A percentile compares a stretch with the other conserved stretches of the same genome.
Evolutionary conservation across 2,329 filamentous ascomycete species (phyloP).

Genomic region (Metarhizium album): DNA sequence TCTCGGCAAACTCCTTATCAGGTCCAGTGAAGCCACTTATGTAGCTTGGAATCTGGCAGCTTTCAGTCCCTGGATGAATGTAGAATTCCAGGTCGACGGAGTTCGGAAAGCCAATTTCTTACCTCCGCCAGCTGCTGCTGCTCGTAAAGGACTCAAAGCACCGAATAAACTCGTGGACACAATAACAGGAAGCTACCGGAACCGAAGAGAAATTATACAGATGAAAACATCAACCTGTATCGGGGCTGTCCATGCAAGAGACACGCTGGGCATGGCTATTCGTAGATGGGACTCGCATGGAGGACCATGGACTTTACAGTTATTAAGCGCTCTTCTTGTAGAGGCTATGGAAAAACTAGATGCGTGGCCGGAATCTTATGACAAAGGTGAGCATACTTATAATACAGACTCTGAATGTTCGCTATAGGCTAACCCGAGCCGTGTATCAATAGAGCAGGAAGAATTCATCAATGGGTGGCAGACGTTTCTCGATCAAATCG

Average conservation of each 20-base stretch:
- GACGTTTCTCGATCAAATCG: slow-evolving; percentile 43
- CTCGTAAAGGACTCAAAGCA: slow-evolving; percentile 67
- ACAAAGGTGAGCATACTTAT: slow-evolving; percentile 25
- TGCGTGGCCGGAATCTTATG: slow-evolving; percentile 17
- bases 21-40: slow-evolving; percentile 54
- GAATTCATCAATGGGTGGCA: slow-evolving; percentile 41
- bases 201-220: slow-evolving; percentile 51
- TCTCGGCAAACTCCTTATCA: slow-evolving; percentile 45
- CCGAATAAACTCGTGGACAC: slow-evolving; percentile 66
- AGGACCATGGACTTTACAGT: slow-evolving; percentile 59
- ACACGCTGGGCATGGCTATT: slow-evolving; percentile 63
- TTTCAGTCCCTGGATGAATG: slow-evolving; percentile 59
- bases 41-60: slow-evolving; percentile 68
- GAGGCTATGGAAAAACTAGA: slow-evolving; percentile 40
- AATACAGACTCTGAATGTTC: neutral
- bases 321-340: slow-evolving; percentile 55
- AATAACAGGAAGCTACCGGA: slow-evolving; percentile 51
- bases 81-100: slow-evolving; percentile 28
- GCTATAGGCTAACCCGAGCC: neutral
- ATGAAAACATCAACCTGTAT: slow-evolving; percentile 46
- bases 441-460: slow-evolving; percentile 26
- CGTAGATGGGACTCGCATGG: slow-evolving; percentile 54
- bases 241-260: slow-evolving; percentile 40
- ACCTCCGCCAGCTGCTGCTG: slow-evolving; percentile 40
- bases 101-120: slow-evolving; percentile 40